Conservation (phyloP, 495 filamentous ascomycete genomes). For the Penicillium tannophilum region DNA sequence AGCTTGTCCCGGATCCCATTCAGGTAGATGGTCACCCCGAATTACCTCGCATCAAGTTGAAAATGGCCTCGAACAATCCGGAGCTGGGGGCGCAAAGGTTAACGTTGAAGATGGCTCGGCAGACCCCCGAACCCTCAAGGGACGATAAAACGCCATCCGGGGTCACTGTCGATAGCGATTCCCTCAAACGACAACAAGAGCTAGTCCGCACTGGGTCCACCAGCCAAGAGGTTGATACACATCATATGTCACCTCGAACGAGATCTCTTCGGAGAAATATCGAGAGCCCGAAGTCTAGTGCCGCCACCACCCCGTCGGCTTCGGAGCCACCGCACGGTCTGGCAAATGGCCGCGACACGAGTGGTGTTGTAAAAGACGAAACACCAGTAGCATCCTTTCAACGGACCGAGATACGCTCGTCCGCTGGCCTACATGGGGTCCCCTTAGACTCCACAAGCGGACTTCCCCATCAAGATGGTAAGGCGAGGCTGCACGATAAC, state of each 20-base stretch:
- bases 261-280: slow-evolving; percentile 22
- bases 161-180: slow-evolving; percentile 52
- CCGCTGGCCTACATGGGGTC: slow-evolving; percentile 7
- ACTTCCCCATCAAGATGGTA: slow-evolving; percentile 16
- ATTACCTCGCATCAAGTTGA: slow-evolving; percentile 62
- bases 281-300: slow-evolving; percentile 26
- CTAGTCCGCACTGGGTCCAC: slow-evolving; percentile 49
- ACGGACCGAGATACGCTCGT: slow-evolving; percentile 23
- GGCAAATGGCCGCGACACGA: slow-evolving; percentile 6
- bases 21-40: slow-evolving; percentile 59
- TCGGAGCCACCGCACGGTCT: slow-evolving; percentile 19
- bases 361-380: slow-evolving; percentile 18
- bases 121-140: slow-evolving; percentile 33
- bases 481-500: background rate
- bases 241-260: slow-evolving; percentile 23
- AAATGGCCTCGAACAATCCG: slow-evolving; percentile 60
- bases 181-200: slow-evolving; percentile 49
- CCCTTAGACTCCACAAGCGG: slow-evolving; percentile 7
- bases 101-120: slow-evolving; percentile 43
- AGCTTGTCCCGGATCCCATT: slow-evolving; percentile 60
- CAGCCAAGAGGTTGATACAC: slow-evolving; percentile 33
- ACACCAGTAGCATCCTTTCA: slow-evolving; percentile 18
- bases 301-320: slow-evolving; percentile 21
- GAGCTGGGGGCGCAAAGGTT: slow-evolving; percentile 48
- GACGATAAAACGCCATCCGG: slow-evolving; percentile 38